These are phyloP conservation scores for Xylaria sp. DNA, from an alignment of 2,329 filamentous ascomycete species.

Conservation along the genomic window DNA sequence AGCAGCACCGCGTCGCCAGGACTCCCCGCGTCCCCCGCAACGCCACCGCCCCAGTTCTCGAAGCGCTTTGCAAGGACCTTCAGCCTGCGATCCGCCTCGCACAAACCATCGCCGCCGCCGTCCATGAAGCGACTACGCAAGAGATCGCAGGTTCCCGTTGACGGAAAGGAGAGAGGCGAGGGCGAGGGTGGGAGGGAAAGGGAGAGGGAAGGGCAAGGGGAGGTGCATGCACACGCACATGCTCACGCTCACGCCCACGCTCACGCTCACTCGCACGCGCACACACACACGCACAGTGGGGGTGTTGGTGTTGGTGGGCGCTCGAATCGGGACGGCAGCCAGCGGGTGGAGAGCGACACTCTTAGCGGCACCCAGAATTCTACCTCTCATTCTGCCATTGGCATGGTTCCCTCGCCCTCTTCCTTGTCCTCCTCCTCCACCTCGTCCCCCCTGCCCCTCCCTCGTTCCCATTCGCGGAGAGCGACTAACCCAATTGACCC, in stretches of 20 bases:
- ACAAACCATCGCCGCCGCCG: conserved; percentile 22
- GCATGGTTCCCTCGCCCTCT: background rate
- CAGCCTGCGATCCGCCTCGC: conserved; percentile 37
- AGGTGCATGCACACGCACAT: too few relatives aligned
- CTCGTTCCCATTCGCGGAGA: conserved; percentile 17
- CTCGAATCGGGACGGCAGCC: background rate
- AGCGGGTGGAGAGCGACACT: background rate
- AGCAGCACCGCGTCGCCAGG: conserved; percentile 33
- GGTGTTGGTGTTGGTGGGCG: background rate
- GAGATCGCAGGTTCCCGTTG: conserved; percentile 30
- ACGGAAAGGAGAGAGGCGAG: background rate
- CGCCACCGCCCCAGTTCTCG: conserved; percentile 39
- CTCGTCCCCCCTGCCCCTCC: conserved; percentile 25
- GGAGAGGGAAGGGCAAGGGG: too few relatives aligned
- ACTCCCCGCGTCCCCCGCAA: conserved; percentile 37
- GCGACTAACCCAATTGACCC: conserved; percentile 27
- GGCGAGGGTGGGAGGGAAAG: background rate
- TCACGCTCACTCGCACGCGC: too few relatives aligned
- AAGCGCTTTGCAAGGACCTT: conserved; percentile 39
- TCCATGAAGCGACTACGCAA: conserved; percentile 37
- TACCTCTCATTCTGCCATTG: background rate
- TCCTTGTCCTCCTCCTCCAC: conserved; percentile 7
- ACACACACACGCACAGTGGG: too few relatives aligned
- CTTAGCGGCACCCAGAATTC: background rate
- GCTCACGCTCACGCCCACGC: too few relatives aligned